Conservation (phyloP, 164 flowering plant species). For the Vitis riparia region DNA sequence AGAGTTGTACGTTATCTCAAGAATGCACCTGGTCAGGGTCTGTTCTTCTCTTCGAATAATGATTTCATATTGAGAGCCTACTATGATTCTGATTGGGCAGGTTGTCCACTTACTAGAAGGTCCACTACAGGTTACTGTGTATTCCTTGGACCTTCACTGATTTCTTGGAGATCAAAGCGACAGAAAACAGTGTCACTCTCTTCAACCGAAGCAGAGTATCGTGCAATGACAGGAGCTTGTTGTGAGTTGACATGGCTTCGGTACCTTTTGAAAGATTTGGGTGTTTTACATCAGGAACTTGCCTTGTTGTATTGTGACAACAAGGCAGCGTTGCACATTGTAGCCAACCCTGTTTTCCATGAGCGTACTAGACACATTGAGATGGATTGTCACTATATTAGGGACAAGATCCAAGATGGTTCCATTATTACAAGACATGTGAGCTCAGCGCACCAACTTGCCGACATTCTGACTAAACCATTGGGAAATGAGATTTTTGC, state of each 20-base stretch:
- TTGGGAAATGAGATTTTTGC: constrained; percentile 1
- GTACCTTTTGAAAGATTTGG: not conserved
- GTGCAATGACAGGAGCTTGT: not conserved
- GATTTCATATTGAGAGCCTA: not conserved
- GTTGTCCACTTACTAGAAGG: constrained; percentile 2
- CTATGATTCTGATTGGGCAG: not conserved
- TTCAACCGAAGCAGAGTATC: not conserved
- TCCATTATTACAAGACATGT: not conserved
- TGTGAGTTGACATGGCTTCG: not conserved
- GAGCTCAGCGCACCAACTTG: not conserved
- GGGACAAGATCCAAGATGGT: constrained; percentile 5
- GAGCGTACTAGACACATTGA: not conserved
- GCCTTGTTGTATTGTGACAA: not conserved
- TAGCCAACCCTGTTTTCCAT: not conserved
- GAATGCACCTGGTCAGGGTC: not conserved
- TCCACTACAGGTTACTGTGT: not conserved
- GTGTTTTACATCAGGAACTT: not conserved
- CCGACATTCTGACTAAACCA: not conserved
- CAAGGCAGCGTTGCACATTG: not conserved
- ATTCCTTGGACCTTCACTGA: not conserved
- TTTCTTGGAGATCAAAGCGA: not conserved
- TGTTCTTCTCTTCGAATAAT: not conserved
- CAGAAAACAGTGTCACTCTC: not conserved
- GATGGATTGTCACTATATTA: constrained; percentile 4
- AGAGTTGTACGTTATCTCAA: not conserved